Conservation (phyloP, 306 rosid genomes). For the Fragaria iinumae region DNA sequence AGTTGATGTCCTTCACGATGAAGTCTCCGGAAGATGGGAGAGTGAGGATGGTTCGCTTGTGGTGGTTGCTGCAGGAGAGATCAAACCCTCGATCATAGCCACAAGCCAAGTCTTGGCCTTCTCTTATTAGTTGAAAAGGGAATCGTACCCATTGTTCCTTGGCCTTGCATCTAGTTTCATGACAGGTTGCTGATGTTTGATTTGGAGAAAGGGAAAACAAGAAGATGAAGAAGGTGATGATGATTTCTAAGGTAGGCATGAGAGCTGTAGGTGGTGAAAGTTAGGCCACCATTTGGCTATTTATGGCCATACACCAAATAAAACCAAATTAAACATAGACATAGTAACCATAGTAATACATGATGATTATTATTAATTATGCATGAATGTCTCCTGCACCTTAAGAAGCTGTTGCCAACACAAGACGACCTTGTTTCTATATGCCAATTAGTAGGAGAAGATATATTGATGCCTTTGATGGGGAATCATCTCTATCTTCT, state of each 20-base stretch:
- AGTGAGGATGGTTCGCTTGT: constrained; percentile 11
- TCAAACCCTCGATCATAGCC: constrained; percentile 20
- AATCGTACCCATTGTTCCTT: constrained; percentile 6
- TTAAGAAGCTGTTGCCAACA: no score
- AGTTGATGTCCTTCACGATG: neutral
- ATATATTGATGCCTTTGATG: no score
- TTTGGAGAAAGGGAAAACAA: neutral
- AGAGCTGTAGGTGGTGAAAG: neutral
- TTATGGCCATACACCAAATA: neutral
- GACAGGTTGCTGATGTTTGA: constrained; percentile 1
- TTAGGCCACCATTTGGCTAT: neutral
- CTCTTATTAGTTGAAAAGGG: constrained; percentile 31
- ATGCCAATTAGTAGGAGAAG: no score
- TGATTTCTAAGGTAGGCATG: neutral
- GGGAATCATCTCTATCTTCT: no score
- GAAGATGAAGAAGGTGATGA: constrained; percentile 19
- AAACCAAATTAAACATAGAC: neutral
- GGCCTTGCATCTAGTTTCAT: constrained; percentile 18
- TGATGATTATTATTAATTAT: no score
- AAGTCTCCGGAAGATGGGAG: constrained; percentile 16
- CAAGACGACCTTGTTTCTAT: no score
- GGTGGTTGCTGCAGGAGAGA: constrained; percentile 21
- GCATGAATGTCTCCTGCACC: no score
- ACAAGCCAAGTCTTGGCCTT: neutral
- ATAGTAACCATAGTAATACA: neutral